phyloP scores from a whole-genome alignment of 2,329 filamentous ascomycete species.

The Alternaria burnsii region DNA sequence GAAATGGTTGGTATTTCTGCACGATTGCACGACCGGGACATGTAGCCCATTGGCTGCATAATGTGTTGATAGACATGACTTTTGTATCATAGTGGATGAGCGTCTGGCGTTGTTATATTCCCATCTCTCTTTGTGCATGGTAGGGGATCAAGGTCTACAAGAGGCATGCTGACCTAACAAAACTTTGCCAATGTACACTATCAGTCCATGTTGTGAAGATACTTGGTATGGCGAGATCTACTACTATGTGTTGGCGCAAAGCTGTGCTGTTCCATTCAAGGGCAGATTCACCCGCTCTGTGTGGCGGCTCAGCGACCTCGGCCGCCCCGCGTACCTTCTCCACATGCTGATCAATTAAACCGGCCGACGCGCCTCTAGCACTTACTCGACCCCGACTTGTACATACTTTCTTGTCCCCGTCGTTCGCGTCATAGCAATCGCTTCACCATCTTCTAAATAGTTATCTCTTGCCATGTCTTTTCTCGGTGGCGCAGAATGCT shows the following conservation, averaged over 20 bases:
- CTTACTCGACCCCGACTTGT: constrained; percentile 10
- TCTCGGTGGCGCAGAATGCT: constrained; percentile 94
- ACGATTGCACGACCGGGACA: constrained; percentile 19
- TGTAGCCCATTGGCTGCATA: constrained; percentile 29
- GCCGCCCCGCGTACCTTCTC: constrained; percentile 26
- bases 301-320: constrained; percentile 24
- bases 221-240: background rate
- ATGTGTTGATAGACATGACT: constrained; percentile 35
- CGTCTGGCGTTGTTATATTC: constrained; percentile 36
- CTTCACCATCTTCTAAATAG: background rate
- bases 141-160: constrained; percentile 11
- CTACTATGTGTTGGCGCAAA: background rate
- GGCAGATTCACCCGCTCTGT: constrained; percentile 11
- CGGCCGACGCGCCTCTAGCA: constrained; percentile 13
- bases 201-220: background rate
- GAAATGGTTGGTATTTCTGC: constrained; percentile 8
- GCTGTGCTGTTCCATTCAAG: background rate
- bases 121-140: constrained; percentile 34
- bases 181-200: background rate
- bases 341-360: constrained; percentile 35
- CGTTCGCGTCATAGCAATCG: constrained; percentile 9
- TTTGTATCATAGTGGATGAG: constrained; percentile 45
- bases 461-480: constrained; percentile 77
- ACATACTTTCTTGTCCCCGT: constrained; percentile 8
- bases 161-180: constrained; percentile 21